Conservation (phyloP, 257 asterid genomes). For the Forsythia viridissima region DNA sequence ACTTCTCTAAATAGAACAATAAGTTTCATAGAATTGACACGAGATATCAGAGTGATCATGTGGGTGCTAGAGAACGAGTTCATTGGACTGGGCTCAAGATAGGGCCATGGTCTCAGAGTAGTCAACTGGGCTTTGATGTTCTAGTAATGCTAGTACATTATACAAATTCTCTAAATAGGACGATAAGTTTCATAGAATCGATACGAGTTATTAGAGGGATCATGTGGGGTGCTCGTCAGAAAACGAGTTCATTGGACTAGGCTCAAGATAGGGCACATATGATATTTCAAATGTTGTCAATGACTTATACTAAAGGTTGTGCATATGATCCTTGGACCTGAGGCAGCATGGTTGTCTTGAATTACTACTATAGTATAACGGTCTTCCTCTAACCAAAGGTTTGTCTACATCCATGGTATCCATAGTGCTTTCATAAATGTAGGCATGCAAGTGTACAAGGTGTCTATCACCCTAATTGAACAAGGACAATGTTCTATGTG, state of each 20-base stretch:
- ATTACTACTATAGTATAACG: neutral
- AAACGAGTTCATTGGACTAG: too few species aligned
- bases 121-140: neutral
- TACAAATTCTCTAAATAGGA: neutral
- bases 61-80: too few species aligned
- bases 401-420: neutral
- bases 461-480: neutral
- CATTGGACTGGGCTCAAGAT: too few species aligned
- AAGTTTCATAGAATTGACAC: neutral
- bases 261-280: too few species aligned
- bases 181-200: neutral
- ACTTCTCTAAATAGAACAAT: neutral
- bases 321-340: neutral
- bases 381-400: neutral
- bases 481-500: too few species aligned
- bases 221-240: too few species aligned
- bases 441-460: neutral
- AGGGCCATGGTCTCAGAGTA: neutral
- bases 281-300: too few species aligned
- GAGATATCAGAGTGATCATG: neutral
- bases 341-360: neutral
- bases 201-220: neutral
- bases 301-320: too few species aligned
- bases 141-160: neutral
- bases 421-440: neutral